Evolutionary conservation across 192 early-diverging fungal species (phyloP), one percentile per base, ranked within the genome.

Genomic region (Helicostylum pulchrum): DNA sequence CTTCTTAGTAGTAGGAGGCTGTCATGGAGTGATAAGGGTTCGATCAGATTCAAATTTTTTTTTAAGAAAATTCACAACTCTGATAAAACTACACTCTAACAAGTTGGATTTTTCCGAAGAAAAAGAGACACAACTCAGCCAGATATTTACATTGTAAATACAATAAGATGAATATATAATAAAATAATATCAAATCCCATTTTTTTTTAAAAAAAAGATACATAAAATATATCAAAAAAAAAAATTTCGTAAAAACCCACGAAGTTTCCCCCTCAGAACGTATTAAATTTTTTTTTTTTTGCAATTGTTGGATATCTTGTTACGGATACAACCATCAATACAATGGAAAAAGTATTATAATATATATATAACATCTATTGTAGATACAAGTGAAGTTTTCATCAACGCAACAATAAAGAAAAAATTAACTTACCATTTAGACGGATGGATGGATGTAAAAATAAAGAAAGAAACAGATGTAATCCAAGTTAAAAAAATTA

Each of bases 1-100:
- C 77, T 88, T 89, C 66, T 74, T 74, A 44, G 69, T 56, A 39
- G 72, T 39, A 21, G 56, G 56, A 58, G 56, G 56, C 56, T 58
- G 56, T 58, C 56, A 58, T 58, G n/a, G 56, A 58, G 56, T 58
- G 56, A 58, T 58, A 58, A 58, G 36, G 56, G 56, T 58, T 58
- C 36, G 12, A 58, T 58, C 56, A 58, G 56, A 58, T 58, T 58
- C 56, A 58, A 58, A 58, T 58, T 44, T 58, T 44, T 58, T 58
- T 21, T 44, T 9, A 39, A 10, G 9, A 58, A 58, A 44, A 58
- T 58, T 58, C 56, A 58, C 56, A 58, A 58, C 39, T 58, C 56
- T 58, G 56, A 58, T 58, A 58, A 58, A 58, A 58, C 56, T 58
- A 58, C 56, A 58, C 56, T 44, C 56, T 58, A 58, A 32, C 56